Percentiles rank a stretch among this genome's conserved stretches.
Conservation (phyloP, 2,329 filamentous ascomycete genomes). For the Stylonectria norvegica region DNA sequence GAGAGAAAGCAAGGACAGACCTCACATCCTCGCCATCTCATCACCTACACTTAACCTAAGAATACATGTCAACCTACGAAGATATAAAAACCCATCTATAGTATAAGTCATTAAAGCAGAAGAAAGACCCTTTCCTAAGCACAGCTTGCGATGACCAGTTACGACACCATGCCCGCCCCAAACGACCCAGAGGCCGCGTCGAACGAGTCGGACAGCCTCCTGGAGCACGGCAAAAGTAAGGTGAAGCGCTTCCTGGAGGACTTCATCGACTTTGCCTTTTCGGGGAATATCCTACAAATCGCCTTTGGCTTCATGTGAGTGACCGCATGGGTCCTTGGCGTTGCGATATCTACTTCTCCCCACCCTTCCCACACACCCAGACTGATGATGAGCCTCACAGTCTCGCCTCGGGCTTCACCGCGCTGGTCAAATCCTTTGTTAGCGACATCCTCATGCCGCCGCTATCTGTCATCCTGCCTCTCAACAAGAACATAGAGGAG, state of each 20-base stretch:
- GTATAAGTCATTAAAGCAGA: too few species aligned
- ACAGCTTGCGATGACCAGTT: too few species aligned
- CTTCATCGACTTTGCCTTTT: conserved; percentile 69
- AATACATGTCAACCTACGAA: too few species aligned
- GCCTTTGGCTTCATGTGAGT: conserved; percentile 70
- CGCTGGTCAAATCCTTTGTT: conserved; percentile 69
- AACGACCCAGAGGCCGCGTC: conserved; percentile 36
- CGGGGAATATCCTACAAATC: conserved; percentile 73
- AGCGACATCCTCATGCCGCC: conserved; percentile 67
- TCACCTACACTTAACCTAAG: too few species aligned
- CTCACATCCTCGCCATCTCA: too few species aligned
- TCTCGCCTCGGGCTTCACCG: conserved; percentile 67
- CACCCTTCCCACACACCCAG: too few species aligned
- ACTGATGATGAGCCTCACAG: conserved; percentile 35
- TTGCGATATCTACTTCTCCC: not conserved
- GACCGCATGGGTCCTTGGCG: not conserved
- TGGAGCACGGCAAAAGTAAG: conserved; percentile 45
- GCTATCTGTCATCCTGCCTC: conserved; percentile 64
- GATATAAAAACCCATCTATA: too few species aligned
- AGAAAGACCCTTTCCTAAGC: too few species aligned
- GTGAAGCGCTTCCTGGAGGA: conserved; percentile 55
- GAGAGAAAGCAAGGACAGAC: too few species aligned
- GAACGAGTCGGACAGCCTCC: conserved; percentile 37
- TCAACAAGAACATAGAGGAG: conserved; percentile 69
- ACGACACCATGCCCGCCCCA: conserved; percentile 26